Base-by-base conservation (phyloP, 768 basidiomycete genomes). In the Rhizopogon salebrosus region DNA sequence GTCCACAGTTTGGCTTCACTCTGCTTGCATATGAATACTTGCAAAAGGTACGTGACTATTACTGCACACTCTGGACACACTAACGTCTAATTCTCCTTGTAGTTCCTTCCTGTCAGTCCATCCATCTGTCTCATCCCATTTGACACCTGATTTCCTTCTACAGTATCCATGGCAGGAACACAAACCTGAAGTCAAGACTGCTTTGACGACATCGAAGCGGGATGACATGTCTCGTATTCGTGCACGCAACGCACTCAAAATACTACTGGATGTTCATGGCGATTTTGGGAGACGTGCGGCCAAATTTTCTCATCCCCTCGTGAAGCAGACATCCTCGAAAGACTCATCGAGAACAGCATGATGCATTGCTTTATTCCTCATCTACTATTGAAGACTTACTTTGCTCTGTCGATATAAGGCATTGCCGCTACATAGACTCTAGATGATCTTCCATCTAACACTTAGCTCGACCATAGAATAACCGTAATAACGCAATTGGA, bases 1-100 rank as follows among this genome's bases (percentile, higher is more conserved):
- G 92, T 64, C 87, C 89, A 56, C 89, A 98, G 67, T 98, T 99
- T 67, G 95, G 92, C 48, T 97, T 95, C 64, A 95, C 92, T 13
- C 75, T 95, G 16, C 83, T 94, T 58, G 89, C 81, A 48, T 87
- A 87, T 64, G 86, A 87, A 64, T 82, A 85, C 62, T 72, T 87
- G 53, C 84, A 87, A 60, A 80, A 79, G 73, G 78, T 81, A 59
- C 67, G 73, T 52, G 70, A 59, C 61, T 20, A 13, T 27, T 20
- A 20, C n/a, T 45, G 31, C 49, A 23, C 6, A 40, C 16, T 7
- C 16, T n/a, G 34, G 14, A 36, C 5, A 24, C 18, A 13, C 6
- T n/a, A 24, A 48, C 31, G 50, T n/a, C 49, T 31, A 56, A 38
- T 34, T 29, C 34, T 49, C n/a, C 20, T 22, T 36, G 27, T 46